A percentile compares a stretch with the other conserved stretches of the same genome.
phyloP scores from a whole-genome alignment of 177 flowering plant genomes.

The Vitis hybrid region DNA sequence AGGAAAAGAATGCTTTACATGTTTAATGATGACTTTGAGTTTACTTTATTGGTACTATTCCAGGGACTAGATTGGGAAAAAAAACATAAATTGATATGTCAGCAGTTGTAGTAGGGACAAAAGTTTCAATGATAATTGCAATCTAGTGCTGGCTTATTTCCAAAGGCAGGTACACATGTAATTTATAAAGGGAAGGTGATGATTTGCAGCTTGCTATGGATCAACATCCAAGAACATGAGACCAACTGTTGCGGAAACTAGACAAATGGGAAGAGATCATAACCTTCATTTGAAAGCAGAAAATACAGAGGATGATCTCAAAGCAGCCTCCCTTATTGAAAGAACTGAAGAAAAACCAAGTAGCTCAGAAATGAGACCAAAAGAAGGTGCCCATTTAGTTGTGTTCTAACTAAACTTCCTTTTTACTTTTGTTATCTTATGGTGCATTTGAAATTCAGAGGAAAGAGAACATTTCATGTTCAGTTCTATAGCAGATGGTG shows the following conservation, averaged over 20 bases:
- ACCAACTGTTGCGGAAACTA: slow-evolving; percentile 17
- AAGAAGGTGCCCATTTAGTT: slow-evolving; percentile 55
- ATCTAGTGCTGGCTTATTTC: neutral
- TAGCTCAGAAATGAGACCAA: slow-evolving; percentile 59
- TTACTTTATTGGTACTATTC: neutral
- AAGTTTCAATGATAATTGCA: neutral
- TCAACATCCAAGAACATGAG: slow-evolving; percentile 20
- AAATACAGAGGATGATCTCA: slow-evolving; percentile 11
- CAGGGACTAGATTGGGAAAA: neutral
- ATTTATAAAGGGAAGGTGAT: slow-evolving; percentile 4
- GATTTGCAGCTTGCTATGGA: slow-evolving; percentile 29
- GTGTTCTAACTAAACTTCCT: neutral
- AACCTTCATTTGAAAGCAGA: slow-evolving; percentile 19
- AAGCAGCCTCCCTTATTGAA: slow-evolving; percentile 18
- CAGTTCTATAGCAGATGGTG: neutral
- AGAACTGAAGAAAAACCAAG: slow-evolving; percentile 50
- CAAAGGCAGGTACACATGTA: neutral
- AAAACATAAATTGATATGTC: neutral
- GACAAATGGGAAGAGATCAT: slow-evolving; percentile 20
- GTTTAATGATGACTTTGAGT: no score
- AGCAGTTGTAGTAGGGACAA: neutral
- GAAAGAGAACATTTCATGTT: neutral
- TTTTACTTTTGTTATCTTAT: neutral
- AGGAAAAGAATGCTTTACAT: no score
- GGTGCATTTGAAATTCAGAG: neutral